A percentile compares a stretch with the other conserved stretches of the same genome.
Conservation (phyloP, 2,329 filamentous ascomycete species). For the Diaporthe destruens region DNA sequence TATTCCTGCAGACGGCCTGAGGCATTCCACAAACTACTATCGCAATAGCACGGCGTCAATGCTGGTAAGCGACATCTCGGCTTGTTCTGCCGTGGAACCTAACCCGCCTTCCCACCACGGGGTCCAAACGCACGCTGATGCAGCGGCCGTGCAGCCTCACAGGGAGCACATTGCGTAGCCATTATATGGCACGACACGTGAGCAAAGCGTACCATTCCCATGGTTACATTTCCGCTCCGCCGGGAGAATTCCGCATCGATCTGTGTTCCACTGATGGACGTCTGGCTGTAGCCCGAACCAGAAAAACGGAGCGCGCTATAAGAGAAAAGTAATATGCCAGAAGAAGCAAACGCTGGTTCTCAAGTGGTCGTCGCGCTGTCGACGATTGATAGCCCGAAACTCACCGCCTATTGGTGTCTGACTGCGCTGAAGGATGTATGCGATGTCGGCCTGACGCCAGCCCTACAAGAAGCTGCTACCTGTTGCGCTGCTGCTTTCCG, state of each 20-base stretch:
- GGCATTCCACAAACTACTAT: conserved; percentile 7
- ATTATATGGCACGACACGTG: conserved; percentile 11
- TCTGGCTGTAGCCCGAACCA: neutral
- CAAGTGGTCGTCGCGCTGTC: neutral
- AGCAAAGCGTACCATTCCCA: neutral
- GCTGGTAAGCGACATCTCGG: conserved; percentile 18
- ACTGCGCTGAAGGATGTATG: neutral
- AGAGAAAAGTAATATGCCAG: neutral
- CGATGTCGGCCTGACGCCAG: conserved; percentile 25
- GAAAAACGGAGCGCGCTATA: neutral
- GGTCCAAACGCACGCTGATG: conserved; percentile 9
- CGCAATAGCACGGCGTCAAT: conserved; percentile 9
- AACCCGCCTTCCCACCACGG: neutral
- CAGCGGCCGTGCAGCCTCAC: conserved; percentile 25
- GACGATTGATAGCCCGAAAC: conserved; percentile 16
- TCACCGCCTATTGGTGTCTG: conserved; percentile 38
- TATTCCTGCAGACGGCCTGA: neutral
- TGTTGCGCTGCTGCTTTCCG: neutral
- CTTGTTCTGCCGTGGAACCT: conserved; percentile 27
- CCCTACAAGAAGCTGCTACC: neutral
- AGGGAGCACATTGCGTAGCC: neutral
- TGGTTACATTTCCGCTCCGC: conserved; percentile 2
- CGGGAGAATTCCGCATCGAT: conserved; percentile 3
- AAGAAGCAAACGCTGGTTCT: neutral
- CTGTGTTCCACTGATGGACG: neutral